Evolutionary conservation across 164 flowering plant species (phyloP).

Genomic region (Kalanchoe fedtschenkoi): DNA sequence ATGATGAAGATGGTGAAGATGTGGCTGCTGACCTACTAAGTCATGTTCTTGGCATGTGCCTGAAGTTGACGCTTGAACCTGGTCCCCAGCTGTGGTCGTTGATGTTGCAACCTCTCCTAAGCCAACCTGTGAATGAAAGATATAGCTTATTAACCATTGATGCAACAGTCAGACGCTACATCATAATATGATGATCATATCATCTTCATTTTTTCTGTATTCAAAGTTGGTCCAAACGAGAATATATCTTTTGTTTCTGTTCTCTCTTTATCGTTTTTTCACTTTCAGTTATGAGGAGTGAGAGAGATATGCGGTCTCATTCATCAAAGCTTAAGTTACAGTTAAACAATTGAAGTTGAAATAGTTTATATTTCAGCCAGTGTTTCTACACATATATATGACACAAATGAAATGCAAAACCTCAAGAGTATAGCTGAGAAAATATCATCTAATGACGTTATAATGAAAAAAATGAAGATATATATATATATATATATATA

Average conservation of each 20-base stretch:
- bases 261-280: background rate
- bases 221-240: background rate
- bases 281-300: background rate
- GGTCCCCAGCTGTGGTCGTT: conserved; percentile 25
- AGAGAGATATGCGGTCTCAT: background rate
- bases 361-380: too few species aligned
- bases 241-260: conserved; percentile 7
- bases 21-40: conserved; percentile 15
- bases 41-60: conserved; percentile 32
- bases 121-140: conserved; percentile 29
- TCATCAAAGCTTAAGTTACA: background rate
- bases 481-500: too few species aligned
- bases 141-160: background rate
- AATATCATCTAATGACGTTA: too few species aligned
- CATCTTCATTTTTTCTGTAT: background rate
- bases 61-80: conserved; percentile 19
- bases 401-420: too few species aligned
- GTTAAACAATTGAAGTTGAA: background rate
- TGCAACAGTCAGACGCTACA: too few species aligned
- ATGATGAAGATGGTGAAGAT: conserved; percentile 16
- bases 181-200: too few species aligned
- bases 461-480: too few species aligned
- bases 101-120: conserved; percentile 46
- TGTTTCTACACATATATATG: too few species aligned
- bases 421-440: too few species aligned